These are phyloP conservation scores for Candida tropicalis DNA, from an alignment of 1,139 yeast species.

Conservation along the genomic window DNA sequence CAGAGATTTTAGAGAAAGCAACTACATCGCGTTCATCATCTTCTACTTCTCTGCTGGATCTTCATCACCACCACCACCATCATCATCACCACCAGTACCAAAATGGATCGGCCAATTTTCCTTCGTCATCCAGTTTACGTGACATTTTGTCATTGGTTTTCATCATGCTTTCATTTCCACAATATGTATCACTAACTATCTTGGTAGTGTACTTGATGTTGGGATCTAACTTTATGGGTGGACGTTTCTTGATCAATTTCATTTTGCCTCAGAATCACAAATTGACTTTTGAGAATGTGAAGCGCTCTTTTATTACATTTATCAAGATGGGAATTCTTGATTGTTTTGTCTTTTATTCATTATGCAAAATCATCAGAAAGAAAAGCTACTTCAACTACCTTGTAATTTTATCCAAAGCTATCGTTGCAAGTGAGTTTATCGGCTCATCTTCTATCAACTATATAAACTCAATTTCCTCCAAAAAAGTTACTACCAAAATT, in stretches of 20 bases:
- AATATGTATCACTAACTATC: conserved; percentile 39
- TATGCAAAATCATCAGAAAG: conserved; percentile 35
- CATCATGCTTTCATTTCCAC: conserved; percentile 44
- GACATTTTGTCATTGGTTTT: conserved; percentile 49
- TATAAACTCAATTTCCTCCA: conserved; percentile 19
- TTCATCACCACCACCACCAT: conserved; percentile 13
- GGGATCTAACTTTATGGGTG: conserved; percentile 46
- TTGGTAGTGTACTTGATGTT: conserved; percentile 42
- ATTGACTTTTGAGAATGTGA: conserved; percentile 3
- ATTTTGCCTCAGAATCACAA: conserved; percentile 11
- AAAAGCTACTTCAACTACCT: conserved; percentile 38
- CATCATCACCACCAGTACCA: conserved; percentile 12
- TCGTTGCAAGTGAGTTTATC: conserved; percentile 52
- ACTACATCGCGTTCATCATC: conserved; percentile 5
- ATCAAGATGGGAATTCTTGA: conserved; percentile 31
- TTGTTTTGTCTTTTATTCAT: conserved; percentile 29
- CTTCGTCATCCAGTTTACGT: conserved; percentile 32
- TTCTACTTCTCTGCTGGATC: conserved; percentile 9
- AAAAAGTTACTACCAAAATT: conserved; percentile 20
- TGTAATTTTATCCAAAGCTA: conserved; percentile 49
- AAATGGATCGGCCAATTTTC: conserved; percentile 13
- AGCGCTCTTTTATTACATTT: conserved; percentile 19
- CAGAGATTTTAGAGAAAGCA: conserved; percentile 6
- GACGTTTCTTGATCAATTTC: conserved; percentile 38
- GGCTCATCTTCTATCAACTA: conserved; percentile 33